Evolutionary conservation across 176 grass and related monocot genomes (phyloP).

Genomic region (Carex myosuroides): DNA sequence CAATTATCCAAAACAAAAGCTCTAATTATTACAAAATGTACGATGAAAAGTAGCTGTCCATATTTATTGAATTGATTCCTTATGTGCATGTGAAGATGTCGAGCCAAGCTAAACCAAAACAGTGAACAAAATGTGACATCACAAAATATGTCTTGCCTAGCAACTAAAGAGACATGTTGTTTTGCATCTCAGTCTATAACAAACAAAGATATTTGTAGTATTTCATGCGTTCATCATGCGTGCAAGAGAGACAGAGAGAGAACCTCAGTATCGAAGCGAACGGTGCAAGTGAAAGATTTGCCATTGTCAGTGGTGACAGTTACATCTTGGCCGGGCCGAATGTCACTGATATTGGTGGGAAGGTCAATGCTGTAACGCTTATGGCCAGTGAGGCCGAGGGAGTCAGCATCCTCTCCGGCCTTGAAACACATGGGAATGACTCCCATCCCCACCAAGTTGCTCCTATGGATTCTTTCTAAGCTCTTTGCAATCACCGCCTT

Average conservation of each 20-base stretch:
- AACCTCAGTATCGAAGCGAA: slow-evolving; percentile 93
- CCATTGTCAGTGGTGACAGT: slow-evolving; percentile 49
- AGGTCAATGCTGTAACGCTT: slow-evolving; percentile 72
- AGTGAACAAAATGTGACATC: background rate
- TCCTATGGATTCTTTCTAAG: slow-evolving; percentile 96
- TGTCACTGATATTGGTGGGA: slow-evolving; percentile 49
- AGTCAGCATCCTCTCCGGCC: slow-evolving; percentile 71
- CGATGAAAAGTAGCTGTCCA: background rate
- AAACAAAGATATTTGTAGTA: background rate
- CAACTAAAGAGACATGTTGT: background rate
- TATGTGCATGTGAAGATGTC: background rate
- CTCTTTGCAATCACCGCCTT: slow-evolving; percentile 96
- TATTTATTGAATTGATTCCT: background rate
- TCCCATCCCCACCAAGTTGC: slow-evolving; percentile 97
- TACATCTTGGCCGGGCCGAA: slow-evolving; percentile 86
- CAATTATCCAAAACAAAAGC: background rate
- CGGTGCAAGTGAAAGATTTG: slow-evolving; percentile 74
- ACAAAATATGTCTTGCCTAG: background rate
- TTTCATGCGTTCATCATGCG: background rate
- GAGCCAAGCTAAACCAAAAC: background rate
- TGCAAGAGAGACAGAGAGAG: background rate
- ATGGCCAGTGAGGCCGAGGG: slow-evolving; percentile 77
- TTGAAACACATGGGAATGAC: slow-evolving; percentile 93
- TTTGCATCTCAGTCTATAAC: background rate
- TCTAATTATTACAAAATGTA: background rate